Evolutionary conservation across 2,329 filamentous ascomycete species (phyloP).

Genomic region (Pezicula rhizophila): DNA sequence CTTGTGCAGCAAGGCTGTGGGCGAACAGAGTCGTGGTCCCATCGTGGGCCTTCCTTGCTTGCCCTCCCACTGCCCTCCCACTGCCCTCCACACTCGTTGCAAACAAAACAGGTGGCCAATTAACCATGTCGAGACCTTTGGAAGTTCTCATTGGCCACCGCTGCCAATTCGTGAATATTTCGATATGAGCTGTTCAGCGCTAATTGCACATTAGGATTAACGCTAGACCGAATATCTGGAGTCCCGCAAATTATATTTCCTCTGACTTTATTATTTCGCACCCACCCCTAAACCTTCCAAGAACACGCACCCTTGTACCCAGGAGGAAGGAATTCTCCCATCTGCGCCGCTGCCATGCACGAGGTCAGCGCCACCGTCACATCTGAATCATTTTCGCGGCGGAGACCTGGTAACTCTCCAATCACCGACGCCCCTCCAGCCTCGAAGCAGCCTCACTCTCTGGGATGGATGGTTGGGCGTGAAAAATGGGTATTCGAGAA

Average conservation of each 20-base stretch:
- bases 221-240: too few relatives aligned
- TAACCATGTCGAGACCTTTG: not conserved
- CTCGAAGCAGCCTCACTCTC: conserved; percentile 17
- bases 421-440: conserved; percentile 6
- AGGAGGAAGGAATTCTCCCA: not conserved
- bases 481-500: conserved; percentile 16
- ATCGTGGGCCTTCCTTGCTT: not conserved
- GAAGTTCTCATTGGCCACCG: too few relatives aligned
- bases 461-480: conserved; percentile 1
- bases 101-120: conserved; percentile 1
- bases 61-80: not conserved
- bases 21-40: not conserved
- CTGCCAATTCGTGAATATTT: too few relatives aligned
- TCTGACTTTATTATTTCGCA: too few relatives aligned
- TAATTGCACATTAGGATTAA: too few relatives aligned
- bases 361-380: conserved; percentile 17
- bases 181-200: too few relatives aligned
- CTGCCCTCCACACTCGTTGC: not conserved
- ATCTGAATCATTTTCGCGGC: not conserved
- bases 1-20: conserved; percentile 24
- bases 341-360: conserved; percentile 9
- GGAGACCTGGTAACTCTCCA: conserved; percentile 4
- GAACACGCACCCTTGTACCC: not conserved
- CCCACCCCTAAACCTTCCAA: not conserved
- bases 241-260: too few relatives aligned